Evolutionary conservation across 768 basidiomycete genomes (phyloP).

Genomic region (Saitozyma podzolica): DNA sequence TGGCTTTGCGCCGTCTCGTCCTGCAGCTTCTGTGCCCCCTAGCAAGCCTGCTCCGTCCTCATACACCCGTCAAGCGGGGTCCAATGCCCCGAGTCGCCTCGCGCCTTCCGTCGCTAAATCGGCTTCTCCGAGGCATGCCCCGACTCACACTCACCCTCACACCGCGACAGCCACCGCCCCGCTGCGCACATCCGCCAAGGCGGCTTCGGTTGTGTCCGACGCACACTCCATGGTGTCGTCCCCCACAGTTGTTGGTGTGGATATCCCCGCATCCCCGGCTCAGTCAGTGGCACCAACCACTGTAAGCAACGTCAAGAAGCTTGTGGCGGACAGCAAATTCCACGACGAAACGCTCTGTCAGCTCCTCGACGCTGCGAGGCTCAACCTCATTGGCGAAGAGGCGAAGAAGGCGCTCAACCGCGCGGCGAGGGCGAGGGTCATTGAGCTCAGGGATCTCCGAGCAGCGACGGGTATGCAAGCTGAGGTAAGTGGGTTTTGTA

Average conservation of each 20-base stretch:
- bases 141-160: neutral
- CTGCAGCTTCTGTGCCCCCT: neutral
- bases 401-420: constrained; percentile 47
- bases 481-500: neutral
- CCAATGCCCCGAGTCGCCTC: too few relatives aligned
- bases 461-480: constrained; percentile 23
- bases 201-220: constrained; percentile 8
- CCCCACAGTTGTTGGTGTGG: neutral
- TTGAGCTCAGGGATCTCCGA: constrained; percentile 40
- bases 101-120: too few relatives aligned
- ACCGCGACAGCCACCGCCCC: neutral
- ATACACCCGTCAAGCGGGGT: too few relatives aligned
- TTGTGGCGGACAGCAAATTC: constrained; percentile 41
- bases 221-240: neutral
- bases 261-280: neutral
- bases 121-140: too few relatives aligned
- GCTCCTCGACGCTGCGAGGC: constrained; percentile 42
- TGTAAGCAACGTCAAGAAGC: constrained; percentile 41
- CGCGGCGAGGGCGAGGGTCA: constrained; percentile 48
- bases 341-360: constrained; percentile 52
- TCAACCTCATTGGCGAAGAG: constrained; percentile 43
- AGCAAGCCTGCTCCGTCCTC: neutral
- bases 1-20: neutral
- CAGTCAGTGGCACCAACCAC: constrained; percentile 39
- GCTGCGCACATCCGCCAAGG: neutral